Evolutionary conservation across 1,284 basidiomycete species (phyloP).

Genomic region (Marasmius oreades): DNA sequence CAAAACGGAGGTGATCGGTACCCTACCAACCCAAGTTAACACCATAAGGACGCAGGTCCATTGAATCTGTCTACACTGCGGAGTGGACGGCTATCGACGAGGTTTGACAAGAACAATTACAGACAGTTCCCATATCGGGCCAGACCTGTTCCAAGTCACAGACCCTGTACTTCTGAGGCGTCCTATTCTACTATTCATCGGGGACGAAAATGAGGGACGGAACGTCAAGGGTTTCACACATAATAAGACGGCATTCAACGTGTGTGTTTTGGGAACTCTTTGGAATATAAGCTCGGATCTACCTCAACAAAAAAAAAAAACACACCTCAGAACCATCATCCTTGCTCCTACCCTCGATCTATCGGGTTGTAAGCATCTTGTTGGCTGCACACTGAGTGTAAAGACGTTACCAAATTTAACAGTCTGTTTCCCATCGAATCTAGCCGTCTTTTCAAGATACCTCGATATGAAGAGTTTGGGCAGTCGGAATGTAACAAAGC

Average conservation of each 20-base stretch:
- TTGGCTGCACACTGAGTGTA: background rate
- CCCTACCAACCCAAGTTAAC: no score
- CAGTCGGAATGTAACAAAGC: constrained; percentile 2
- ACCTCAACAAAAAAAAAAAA: background rate
- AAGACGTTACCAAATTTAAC: constrained; percentile 7
- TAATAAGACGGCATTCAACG: background rate
- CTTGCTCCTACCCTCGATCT: background rate
- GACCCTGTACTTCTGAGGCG: no score
- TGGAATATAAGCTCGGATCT: background rate
- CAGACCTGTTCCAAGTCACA: no score
- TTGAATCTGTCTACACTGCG: no score
- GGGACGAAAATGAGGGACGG: background rate
- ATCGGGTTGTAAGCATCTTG: background rate
- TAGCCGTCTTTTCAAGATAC: constrained; percentile 6
- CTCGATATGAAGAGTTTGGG: background rate
- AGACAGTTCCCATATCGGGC: no score
- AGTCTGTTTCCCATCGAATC: constrained; percentile 1
- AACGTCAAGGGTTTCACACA: background rate
- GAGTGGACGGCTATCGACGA: no score
- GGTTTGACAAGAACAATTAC: no score
- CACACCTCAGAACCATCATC: background rate
- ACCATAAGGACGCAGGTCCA: no score
- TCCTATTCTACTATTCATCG: background rate
- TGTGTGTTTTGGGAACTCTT: background rate
- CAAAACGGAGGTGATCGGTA: no score